Conservation (phyloP, 352 stramenopile species). For the Globisporangium solare region DNA sequence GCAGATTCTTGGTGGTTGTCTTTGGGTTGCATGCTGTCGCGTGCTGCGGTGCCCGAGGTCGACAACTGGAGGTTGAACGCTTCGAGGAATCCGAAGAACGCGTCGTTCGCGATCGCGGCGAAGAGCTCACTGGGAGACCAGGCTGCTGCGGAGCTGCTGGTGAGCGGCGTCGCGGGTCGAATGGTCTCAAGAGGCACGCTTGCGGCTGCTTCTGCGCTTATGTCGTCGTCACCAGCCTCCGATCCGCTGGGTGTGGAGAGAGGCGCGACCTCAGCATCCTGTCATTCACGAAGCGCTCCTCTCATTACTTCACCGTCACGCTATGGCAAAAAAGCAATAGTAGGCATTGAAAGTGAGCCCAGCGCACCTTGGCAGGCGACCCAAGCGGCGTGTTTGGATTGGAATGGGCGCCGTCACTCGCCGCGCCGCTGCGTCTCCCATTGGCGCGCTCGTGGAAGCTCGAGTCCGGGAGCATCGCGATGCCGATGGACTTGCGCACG, state of each 20-base stretch:
- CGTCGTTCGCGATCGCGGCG: conserved; percentile 9
- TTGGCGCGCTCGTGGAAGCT: neutral
- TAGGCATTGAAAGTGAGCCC: no score
- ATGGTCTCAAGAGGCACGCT: neutral
- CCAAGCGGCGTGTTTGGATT: no score
- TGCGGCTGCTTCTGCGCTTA: neutral
- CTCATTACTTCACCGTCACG: no score
- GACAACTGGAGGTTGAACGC: conserved; percentile 14
- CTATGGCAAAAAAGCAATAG: no score
- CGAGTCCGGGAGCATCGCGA: conserved; percentile 12
- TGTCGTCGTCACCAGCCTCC: neutral
- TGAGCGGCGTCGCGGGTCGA: neutral
- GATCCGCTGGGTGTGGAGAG: no score
- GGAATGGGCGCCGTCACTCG: no score
- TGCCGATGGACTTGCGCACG: conserved; percentile 14
- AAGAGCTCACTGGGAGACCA: conserved; percentile 16
- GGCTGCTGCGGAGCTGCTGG: neutral
- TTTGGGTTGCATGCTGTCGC: neutral
- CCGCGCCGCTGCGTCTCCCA: neutral
- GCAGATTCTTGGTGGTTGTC: neutral
- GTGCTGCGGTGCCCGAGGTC: no score
- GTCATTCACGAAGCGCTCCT: no score
- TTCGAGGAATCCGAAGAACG: conserved; percentile 18
- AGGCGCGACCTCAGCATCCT: no score
- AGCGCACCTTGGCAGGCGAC: no score